Conservation (phyloP, 1,139 yeast species). For the Candida tunisiensis region DNA sequence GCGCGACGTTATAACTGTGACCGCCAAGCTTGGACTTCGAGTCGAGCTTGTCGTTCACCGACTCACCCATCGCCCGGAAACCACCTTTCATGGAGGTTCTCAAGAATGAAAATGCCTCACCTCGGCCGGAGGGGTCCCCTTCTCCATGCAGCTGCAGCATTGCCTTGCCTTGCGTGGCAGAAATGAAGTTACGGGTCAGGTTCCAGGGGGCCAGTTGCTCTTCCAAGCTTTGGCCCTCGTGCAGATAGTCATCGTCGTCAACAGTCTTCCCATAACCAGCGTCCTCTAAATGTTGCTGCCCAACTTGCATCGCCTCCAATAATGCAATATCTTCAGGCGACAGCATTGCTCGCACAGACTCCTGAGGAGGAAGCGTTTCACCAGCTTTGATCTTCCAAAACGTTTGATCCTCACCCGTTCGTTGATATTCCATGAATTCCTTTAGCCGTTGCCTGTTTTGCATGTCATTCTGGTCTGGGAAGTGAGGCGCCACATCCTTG, state of each 20-base stretch:
- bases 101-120: conserved; percentile 79
- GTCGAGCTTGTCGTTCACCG: conserved; percentile 24
- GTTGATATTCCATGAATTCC: conserved; percentile 96
- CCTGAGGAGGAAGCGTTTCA: conserved; percentile 61
- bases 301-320: conserved; percentile 85
- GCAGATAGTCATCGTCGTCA: conserved; percentile 26
- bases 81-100: conserved; percentile 94
- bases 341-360: conserved; percentile 67
- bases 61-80: conserved; percentile 45
- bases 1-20: conserved; percentile 63
- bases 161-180: conserved; percentile 91
- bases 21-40: conserved; percentile 34
- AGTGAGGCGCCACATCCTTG: conserved; percentile 78
- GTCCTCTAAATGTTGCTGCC: conserved; percentile 73
- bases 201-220: conserved; percentile 95
- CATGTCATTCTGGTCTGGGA: conserved; percentile 96
- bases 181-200: conserved; percentile 72
- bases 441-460: conserved; percentile 90
- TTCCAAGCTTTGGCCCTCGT: conserved; percentile 38
- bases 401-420: conserved; percentile 91
- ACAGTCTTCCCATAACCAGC: conserved; percentile 35
- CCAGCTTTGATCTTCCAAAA: conserved; percentile 79
- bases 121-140: conserved; percentile 91
- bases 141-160: conserved; percentile 95
- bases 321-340: conserved; percentile 84